Evolutionary conservation across 2,329 filamentous ascomycete genomes (phyloP).

Genomic region (Thelonectria olida): DNA sequence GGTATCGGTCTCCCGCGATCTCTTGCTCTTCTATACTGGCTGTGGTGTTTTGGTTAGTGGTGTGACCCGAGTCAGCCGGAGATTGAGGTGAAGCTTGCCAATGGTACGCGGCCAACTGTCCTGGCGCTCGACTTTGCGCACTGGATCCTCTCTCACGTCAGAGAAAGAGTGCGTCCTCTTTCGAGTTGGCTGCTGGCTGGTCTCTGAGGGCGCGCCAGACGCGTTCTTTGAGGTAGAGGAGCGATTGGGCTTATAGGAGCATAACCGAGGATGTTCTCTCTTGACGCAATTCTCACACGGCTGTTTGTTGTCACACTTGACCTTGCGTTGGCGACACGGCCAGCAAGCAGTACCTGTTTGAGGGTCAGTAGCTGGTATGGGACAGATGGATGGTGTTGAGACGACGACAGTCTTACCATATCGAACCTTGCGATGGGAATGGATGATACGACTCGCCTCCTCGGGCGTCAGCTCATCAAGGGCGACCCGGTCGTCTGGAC

Average conservation of each 20-base stretch:
- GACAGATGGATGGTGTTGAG: conserved; percentile 12
- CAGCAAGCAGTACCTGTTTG: conserved; percentile 68
- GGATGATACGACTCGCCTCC: conserved; percentile 74
- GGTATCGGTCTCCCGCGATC: conserved; percentile 65
- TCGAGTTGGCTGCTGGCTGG: conserved; percentile 35
- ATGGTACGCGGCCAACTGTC: conserved; percentile 55
- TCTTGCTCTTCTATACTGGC: conserved; percentile 63
- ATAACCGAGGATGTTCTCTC: conserved; percentile 70
- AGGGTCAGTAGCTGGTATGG: conserved; percentile 1
- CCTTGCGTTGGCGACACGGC: conserved; percentile 74
- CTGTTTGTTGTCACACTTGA: conserved; percentile 75
- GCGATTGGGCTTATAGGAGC: conserved; percentile 72
- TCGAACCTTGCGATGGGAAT: conserved; percentile 74
- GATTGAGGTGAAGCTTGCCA: conserved; percentile 39
- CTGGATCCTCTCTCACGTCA: conserved; percentile 43
- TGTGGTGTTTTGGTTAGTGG: conserved; percentile 38
- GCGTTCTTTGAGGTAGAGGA: conserved; percentile 50
- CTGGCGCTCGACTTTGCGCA: conserved; percentile 48
- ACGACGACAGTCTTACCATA: conserved; percentile 61
- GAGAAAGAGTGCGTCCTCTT: conserved; percentile 48
- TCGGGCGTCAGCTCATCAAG: conserved; percentile 70
- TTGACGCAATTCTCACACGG: conserved; percentile 76
- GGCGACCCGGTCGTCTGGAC: conserved; percentile 54
- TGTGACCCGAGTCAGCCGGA: conserved; percentile 19
- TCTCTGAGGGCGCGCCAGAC: conserved; percentile 33